A percentile compares a stretch with the other conserved stretches of the same genome.
Evolutionary conservation across 768 basidiomycete genomes (phyloP).

Genomic region (Cystobasidium onofrii): DNA sequence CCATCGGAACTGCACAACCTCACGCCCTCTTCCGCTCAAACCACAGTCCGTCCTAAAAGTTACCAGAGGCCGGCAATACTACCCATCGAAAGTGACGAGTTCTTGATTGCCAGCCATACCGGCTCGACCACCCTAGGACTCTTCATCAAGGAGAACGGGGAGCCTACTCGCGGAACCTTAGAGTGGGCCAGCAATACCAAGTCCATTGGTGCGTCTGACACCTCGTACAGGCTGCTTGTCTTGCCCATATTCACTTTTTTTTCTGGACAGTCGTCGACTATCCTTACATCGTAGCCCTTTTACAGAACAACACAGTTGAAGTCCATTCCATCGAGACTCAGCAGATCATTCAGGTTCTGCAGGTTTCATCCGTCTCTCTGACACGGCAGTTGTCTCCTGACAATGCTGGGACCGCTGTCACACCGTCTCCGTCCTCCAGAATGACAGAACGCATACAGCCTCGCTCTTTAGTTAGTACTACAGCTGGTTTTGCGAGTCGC

Average conservation of each 20-base stretch:
- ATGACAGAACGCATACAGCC: slow-evolving; percentile 8
- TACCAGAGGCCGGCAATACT: slow-evolving; percentile 60
- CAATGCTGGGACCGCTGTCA: neutral
- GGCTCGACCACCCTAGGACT: slow-evolving; percentile 72
- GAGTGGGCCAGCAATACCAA: slow-evolving; percentile 74
- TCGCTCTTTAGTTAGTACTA: neutral
- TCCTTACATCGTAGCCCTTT: slow-evolving; percentile 67
- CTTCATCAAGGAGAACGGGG: slow-evolving; percentile 73
- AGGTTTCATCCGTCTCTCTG: neutral
- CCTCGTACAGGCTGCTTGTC: no score
- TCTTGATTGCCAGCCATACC: slow-evolving; percentile 76
- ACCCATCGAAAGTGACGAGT: slow-evolving; percentile 68
- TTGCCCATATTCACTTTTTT: neutral
- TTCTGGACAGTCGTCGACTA: slow-evolving; percentile 67
- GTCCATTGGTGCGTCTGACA: slow-evolving; percentile 53
- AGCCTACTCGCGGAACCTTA: slow-evolving; percentile 80
- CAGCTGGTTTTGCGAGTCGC: slow-evolving; percentile 15
- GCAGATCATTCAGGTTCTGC: slow-evolving; percentile 60
- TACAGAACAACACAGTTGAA: slow-evolving; percentile 69
- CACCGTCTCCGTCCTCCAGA: neutral
- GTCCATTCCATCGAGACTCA: slow-evolving; percentile 74
- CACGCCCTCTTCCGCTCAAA: slow-evolving; percentile 42
- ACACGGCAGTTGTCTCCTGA: neutral
- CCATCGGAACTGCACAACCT: neutral
- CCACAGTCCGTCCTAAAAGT: neutral